These are phyloP conservation scores for Nothophytophthora sp. DNA, from an alignment of 352 stramenopile genomes.

Conservation along the genomic window DNA sequence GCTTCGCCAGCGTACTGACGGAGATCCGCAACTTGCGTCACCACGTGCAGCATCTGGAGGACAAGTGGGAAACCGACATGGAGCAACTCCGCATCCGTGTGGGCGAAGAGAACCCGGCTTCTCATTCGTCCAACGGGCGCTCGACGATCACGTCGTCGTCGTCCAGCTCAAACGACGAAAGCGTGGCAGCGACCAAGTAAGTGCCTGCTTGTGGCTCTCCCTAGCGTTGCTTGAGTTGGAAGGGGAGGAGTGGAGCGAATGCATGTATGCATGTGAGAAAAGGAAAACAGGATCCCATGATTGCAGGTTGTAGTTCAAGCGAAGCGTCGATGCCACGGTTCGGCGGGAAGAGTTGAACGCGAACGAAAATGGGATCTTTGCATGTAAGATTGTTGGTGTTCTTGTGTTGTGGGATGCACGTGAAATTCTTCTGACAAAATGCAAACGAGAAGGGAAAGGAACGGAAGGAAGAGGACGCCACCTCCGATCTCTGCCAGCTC, in stretches of 20 bases:
- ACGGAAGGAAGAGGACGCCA: not conserved
- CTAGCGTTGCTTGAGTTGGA: not conserved
- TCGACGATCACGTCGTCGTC: conserved; percentile 62
- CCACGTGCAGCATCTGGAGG: conserved; percentile 64
- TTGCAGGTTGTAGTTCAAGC: too few relatives aligned
- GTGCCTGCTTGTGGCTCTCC: not conserved
- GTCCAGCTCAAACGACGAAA: conserved; percentile 37
- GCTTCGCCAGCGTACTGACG: conserved; percentile 43
- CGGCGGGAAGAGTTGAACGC: too few relatives aligned
- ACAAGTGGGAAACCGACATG: conserved; percentile 53
- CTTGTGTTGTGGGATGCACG: conserved; percentile 17
- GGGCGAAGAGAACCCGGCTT: conserved; percentile 5
- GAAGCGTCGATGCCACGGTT: too few relatives aligned
- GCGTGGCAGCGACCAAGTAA: conserved; percentile 19
- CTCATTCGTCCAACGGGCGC: conserved; percentile 29
- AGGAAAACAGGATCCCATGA: conserved; percentile 23
- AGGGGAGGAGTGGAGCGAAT: conserved; percentile 6
- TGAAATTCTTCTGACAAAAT: conserved; percentile 13
- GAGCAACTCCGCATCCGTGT: conserved; percentile 38
- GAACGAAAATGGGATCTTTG: too few relatives aligned
- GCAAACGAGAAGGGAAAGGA: conserved; percentile 4
- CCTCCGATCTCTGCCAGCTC: conserved; percentile 4
- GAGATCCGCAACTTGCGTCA: conserved; percentile 63
- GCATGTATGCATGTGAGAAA: conserved; percentile 24
- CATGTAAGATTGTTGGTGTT: too few relatives aligned